A percentile compares a stretch with the other conserved stretches of the same genome.
These are phyloP conservation scores for Malassezia japonica DNA, from an alignment of 1,284 basidiomycete genomes.

Conservation along the genomic window DNA sequence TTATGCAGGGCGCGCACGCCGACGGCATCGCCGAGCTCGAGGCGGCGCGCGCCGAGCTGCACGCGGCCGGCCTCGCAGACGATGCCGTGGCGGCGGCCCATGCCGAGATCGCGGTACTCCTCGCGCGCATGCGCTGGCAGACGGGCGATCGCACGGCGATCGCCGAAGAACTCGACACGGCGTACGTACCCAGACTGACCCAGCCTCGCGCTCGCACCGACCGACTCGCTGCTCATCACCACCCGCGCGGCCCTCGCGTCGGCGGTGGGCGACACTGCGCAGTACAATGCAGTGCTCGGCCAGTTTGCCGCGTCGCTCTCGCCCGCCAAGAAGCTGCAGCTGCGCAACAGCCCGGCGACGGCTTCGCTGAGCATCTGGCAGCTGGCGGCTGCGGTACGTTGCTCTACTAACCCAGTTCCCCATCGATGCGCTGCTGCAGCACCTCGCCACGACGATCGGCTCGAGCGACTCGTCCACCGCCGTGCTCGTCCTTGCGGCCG, in stretches of 20 bases:
- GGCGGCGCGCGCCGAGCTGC: conserved; percentile 7
- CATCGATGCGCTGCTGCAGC: conserved; percentile 3
- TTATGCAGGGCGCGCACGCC: conserved; percentile 9
- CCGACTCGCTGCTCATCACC: conserved; percentile 8
- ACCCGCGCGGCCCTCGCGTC: conserved; percentile 12
- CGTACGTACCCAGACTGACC: conserved; percentile 3
- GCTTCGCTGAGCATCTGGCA: conserved; percentile 12
- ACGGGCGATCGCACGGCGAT: conserved; percentile 71
- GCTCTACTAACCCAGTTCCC: not conserved
- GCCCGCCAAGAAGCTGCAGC: not conserved
- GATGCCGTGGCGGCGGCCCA: conserved; percentile 53
- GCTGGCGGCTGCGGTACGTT: conserved; percentile 4
- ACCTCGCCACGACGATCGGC: conserved; percentile 4
- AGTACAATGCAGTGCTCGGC: conserved; percentile 10
- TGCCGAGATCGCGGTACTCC: conserved; percentile 64
- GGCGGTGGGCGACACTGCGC: conserved; percentile 1
- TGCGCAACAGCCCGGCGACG: conserved; percentile 9
- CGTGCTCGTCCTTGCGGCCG: conserved; percentile 3
- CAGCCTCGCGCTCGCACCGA: conserved; percentile 8
- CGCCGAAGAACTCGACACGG: conserved; percentile 61
- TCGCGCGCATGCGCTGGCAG: conserved; percentile 65
- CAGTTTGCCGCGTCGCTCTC: conserved; percentile 5
- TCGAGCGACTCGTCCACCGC: not conserved
- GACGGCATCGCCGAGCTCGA: conserved; percentile 10
- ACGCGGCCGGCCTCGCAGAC: not conserved